Percentiles rank a stretch among this genome's conserved stretches.
These are phyloP conservation scores for Acer campestre DNA, from an alignment of 345 rosid genomes.

Conservation along the genomic window DNA sequence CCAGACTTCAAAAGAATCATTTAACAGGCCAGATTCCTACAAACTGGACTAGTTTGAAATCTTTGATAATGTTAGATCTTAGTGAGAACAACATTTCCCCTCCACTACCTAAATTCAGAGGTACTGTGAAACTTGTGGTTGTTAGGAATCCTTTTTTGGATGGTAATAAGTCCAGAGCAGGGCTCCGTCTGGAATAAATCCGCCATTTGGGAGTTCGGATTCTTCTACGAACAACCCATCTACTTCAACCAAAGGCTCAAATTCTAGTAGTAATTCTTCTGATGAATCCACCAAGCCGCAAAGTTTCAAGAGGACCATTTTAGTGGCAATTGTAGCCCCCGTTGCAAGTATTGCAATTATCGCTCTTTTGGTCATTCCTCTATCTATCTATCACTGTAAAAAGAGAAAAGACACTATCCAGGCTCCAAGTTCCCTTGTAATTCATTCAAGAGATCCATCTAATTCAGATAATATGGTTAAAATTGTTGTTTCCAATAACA, in stretches of 20 bases:
- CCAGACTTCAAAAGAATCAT: constrained; percentile 50
- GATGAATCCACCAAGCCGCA: neutral
- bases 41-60: constrained; percentile 60
- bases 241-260: constrained; percentile 27
- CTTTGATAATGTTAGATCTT: constrained; percentile 55
- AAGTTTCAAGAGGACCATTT: constrained; percentile 26
- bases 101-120: constrained; percentile 53
- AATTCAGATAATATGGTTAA: constrained; percentile 56
- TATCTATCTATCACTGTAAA: constrained; percentile 49
- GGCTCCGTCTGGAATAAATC: constrained; percentile 16
- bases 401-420: constrained; percentile 32
- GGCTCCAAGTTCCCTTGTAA: constrained; percentile 55
- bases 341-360: constrained; percentile 47
- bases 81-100: constrained; percentile 58
- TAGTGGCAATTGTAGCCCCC: constrained; percentile 50
- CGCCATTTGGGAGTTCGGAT: constrained; percentile 25
- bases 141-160: constrained; percentile 49
- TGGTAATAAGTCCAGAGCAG: neutral
- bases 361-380: constrained; percentile 44
- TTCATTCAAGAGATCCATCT: constrained; percentile 70
- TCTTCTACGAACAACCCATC: neutral
- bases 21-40: constrained; percentile 50
- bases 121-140: constrained; percentile 30
- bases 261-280: too few relatives aligned
- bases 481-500: constrained; percentile 54